Base-by-base conservation (phyloP, 164 flowering plant species). In the Chimonanthus praecox region DNA sequence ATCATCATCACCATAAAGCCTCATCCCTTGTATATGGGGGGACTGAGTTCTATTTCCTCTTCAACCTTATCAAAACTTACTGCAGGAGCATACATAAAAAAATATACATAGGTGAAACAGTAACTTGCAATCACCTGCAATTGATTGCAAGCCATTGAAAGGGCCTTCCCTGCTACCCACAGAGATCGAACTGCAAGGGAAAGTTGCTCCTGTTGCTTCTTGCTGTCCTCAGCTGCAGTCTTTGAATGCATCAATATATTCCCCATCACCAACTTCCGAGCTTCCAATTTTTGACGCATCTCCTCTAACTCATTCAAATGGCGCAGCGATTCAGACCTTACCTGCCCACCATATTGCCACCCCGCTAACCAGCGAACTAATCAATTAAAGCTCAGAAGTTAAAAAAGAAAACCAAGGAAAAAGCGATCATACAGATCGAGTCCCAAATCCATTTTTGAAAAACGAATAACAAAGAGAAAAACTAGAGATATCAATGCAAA, bases 291-390 rank as follows among this genome's bases (percentile, higher is more conserved):
- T 75, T 86, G 84, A 13, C 78, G 84, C 87, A 91, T 90, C 80
- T 87, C 89, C 75, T 92, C 91, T 61, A 95, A 85, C 79, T 88
- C 88, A 87, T 93, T 95, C 58, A 79, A 79, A 71, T 89, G 81
- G 74, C 73, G 80, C 73, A 92, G 78, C 45, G 92, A 84, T 74
- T 88, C 91, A 45, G 89, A 81, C 71, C 84, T 78, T 68, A 85
- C 86, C 98, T 94, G 92, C 78, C 73, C 83, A 83, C 72, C 76
- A 85, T 67, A 71, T 73, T 54, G 73, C 76, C 64, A 68, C 81
- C 58, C 85, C 85, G 81, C 88, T 81, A 85, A 78, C 54, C 72
- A 75, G 84, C 83, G 78, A 83, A 83, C 78, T 74, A 83, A 75
- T 81, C 79, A 82, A 81, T 82, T 74, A 82, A 84, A 67, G 75